Evolutionary conservation across 768 basidiomycete species (phyloP).

Genomic region (Kwoniella europaea): DNA sequence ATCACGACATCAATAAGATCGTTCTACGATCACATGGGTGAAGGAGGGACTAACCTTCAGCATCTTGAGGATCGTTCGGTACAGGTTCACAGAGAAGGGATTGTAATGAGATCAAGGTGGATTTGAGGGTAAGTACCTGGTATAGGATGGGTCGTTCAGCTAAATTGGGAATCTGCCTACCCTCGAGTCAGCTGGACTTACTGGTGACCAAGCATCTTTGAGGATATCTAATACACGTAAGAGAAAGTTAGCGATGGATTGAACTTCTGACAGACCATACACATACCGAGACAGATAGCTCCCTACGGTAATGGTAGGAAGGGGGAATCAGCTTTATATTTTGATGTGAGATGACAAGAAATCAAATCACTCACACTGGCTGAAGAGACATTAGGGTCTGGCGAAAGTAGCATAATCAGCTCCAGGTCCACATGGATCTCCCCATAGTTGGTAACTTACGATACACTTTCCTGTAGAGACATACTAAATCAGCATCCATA

Average conservation of each 20-base stretch:
- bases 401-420: constrained; percentile 7
- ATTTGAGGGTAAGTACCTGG: constrained; percentile 92
- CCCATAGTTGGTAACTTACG: constrained; percentile 53
- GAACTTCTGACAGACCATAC: not conserved
- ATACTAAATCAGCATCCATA: not conserved
- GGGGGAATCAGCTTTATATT: not conserved
- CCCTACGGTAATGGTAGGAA: constrained; percentile 60
- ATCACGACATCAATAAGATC: not conserved
- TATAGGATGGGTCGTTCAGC: not conserved
- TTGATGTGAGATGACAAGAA: not conserved
- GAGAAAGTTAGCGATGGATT: not conserved
- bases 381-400: constrained; percentile 87
- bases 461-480: constrained; percentile 69
- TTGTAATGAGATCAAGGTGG: constrained; percentile 92
- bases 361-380: constrained; percentile 63
- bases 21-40: not conserved
- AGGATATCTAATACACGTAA: constrained; percentile 57
- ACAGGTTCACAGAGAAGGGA: constrained; percentile 90
- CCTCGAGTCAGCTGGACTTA: constrained; percentile 11
- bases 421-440: no score
- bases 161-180: not conserved
- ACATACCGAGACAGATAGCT: constrained; percentile 88
- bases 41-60: constrained; percentile 64
- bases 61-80: constrained; percentile 95
- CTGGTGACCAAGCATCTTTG: constrained; percentile 64